Evolutionary conservation across 2,329 filamentous ascomycete species (phyloP), one percentile per base, ranked within the genome.

Genomic region (Purpureocillium takamizusanense): DNA sequence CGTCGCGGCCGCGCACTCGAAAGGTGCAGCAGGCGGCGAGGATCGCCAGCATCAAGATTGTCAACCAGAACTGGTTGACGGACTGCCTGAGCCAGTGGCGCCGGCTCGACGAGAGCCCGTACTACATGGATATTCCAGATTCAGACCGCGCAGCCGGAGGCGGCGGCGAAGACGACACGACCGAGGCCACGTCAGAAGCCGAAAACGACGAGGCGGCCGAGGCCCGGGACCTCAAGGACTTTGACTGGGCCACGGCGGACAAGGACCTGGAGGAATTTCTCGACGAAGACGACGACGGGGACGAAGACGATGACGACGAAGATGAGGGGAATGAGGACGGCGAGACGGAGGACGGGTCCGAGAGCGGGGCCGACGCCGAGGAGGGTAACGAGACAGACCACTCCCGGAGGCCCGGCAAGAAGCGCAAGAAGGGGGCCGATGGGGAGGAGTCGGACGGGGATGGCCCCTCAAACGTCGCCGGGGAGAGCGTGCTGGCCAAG

Each of bases 1-100:
- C 76, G 14, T 70, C 76, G 13, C 72, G 83, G 17, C 83, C 83
- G 25, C 80, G 89, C 16, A 97, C 92, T 0, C 83, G 86, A 38
- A 98, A 98, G 62, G 87, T 97, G 32, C 82, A 86, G 35, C 83
- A 89, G 59, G 92, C 92, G 0, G 81, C 85, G 12, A 78, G 81
- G 46, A 83, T 87, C 39, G 70, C 83, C 0, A 77, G 78, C 37
- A 85, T 97, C 60, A 89, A 88, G 57, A 94, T 98, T 42, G 92
- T 98, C 35, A 88, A 83, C 49, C 84, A 88, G 38, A 79, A 86
- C 51, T 98, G 92, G 92, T 77, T 98, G 23, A 73, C 81, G 25
- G 83, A 89, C 48, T 94, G 82, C 39, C 78, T 97, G 46, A 83
- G 79, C 18, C 82, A 83, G 56, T 98, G 92, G 92, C 70, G 75